Evolutionary conservation across 2,329 filamentous ascomycete genomes (phyloP).

Genomic region (Aspergillus flavus): DNA sequence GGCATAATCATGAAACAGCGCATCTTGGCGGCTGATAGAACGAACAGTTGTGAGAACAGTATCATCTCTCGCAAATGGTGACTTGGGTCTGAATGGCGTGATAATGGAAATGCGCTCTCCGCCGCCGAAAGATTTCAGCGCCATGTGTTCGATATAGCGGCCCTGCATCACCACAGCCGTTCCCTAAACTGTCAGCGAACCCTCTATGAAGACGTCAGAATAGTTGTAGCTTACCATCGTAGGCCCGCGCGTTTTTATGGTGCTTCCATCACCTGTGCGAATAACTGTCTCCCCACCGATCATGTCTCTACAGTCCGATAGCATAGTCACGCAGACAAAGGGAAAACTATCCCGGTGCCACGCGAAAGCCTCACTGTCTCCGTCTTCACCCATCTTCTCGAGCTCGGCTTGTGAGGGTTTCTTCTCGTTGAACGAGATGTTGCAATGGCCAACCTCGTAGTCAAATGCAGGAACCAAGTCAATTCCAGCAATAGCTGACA

Average conservation of each 20-base stretch:
- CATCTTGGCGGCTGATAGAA: neutral
- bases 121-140: constrained; percentile 2
- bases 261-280: neutral
- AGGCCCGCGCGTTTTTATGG: constrained; percentile 18
- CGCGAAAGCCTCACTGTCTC: constrained; percentile 31
- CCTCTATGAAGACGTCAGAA: neutral
- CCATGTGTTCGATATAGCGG: constrained; percentile 6
- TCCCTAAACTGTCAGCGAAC: neutral
- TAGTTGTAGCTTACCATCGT: constrained; percentile 10
- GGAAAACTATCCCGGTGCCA: constrained; percentile 60
- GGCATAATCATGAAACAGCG: neutral
- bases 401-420: neutral
- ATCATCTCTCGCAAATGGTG: neutral
- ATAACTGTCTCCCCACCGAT: constrained; percentile 58
- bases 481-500: neutral
- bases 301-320: constrained; percentile 64
- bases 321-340: constrained; percentile 67
- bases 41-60: neutral
- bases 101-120: constrained; percentile 1
- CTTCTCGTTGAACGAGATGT: neutral
- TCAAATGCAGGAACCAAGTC: neutral
- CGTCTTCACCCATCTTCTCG: neutral
- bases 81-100: neutral
- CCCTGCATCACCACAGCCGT: constrained; percentile 8
- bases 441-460: neutral